Conservation (phyloP, 2,329 filamentous ascomycete genomes). For the Pseudophaeomoniella oleicola region DNA sequence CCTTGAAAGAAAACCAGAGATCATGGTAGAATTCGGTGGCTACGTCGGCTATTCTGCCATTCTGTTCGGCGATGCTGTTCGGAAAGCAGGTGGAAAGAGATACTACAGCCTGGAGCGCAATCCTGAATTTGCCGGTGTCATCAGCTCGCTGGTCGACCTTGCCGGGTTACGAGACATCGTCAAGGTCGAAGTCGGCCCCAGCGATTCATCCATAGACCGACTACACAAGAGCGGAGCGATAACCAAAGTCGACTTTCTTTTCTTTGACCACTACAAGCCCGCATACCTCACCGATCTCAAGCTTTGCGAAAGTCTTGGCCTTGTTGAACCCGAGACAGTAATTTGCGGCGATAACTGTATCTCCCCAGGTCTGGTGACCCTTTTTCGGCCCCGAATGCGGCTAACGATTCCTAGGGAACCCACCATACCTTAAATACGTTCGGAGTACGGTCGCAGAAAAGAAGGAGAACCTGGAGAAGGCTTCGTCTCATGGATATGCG, state of each 20-base stretch:
- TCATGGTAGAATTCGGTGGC: constrained; percentile 66
- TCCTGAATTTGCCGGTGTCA: constrained; percentile 58
- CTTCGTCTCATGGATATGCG: constrained; percentile 2
- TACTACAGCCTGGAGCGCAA: constrained; percentile 64
- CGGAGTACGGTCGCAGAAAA: constrained; percentile 48
- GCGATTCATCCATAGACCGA: constrained; percentile 48
- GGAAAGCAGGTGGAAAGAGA: constrained; percentile 44
- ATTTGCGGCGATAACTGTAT: constrained; percentile 22
- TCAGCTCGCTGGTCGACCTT: constrained; percentile 53
- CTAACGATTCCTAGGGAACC: constrained; percentile 20
- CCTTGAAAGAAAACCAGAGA: constrained; percentile 46
- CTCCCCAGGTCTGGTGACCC: constrained; percentile 6
- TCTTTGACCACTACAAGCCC: constrained; percentile 70
- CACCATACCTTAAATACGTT: constrained; percentile 28
- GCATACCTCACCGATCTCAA: constrained; percentile 62
- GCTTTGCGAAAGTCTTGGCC: constrained; percentile 54
- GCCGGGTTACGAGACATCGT: constrained; percentile 60
- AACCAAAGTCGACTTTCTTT: constrained; percentile 53
- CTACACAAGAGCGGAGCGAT: constrained; percentile 41
- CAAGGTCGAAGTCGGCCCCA: constrained; percentile 54
- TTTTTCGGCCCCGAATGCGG: too few relatives aligned
- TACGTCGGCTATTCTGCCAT: constrained; percentile 75
- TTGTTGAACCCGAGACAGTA: constrained; percentile 42
- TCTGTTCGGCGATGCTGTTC: constrained; percentile 54
- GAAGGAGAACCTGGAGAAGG: constrained; percentile 15